Evolutionary conservation across 2,329 filamentous ascomycete genomes (phyloP).

Genomic region (Verticillium dahliae): DNA sequence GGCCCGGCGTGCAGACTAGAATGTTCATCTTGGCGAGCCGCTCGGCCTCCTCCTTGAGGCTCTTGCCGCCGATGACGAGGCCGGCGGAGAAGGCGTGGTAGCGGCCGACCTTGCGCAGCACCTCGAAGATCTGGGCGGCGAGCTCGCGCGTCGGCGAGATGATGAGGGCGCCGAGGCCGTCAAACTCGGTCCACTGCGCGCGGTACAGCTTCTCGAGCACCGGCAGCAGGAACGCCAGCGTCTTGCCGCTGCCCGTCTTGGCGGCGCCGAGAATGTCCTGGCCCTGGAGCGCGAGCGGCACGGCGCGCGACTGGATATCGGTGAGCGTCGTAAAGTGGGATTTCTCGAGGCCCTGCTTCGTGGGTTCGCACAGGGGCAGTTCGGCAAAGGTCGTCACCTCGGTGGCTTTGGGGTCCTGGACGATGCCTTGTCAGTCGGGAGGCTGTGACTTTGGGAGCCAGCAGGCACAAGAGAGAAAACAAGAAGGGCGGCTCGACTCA

Average conservation of each 20-base stretch:
- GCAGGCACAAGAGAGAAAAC: neutral
- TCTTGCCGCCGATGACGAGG: conserved; percentile 89
- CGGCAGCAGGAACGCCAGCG: conserved; percentile 84
- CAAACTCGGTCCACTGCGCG: conserved; percentile 80
- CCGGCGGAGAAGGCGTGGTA: conserved; percentile 90
- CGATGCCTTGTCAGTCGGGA: neutral
- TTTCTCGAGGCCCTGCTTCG: conserved; percentile 69
- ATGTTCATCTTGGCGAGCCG: conserved; percentile 92
- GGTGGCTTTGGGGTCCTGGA: conserved; percentile 54
- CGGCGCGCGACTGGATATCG: conserved; percentile 85
- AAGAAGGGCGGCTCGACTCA: conserved; percentile 17
- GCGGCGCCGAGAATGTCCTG: conserved; percentile 87
- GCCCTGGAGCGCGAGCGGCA: conserved; percentile 80
- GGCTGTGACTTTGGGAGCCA: too few species aligned
- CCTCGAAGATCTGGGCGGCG: conserved; percentile 94
- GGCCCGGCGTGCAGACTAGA: conserved; percentile 86
- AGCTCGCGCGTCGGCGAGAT: conserved; percentile 92
- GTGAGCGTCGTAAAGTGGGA: conserved; percentile 88
- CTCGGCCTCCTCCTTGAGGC: conserved; percentile 77
- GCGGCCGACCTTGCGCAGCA: conserved; percentile 81
- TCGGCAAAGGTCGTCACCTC: conserved; percentile 68
- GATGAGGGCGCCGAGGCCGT: conserved; percentile 87
- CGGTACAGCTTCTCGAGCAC: conserved; percentile 90
- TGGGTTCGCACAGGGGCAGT: conserved; percentile 78
- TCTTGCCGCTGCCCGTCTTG: conserved; percentile 94